These are phyloP conservation scores for Thelonectria olida DNA, from an alignment of 2,329 filamentous ascomycete genomes.

Conservation along the genomic window DNA sequence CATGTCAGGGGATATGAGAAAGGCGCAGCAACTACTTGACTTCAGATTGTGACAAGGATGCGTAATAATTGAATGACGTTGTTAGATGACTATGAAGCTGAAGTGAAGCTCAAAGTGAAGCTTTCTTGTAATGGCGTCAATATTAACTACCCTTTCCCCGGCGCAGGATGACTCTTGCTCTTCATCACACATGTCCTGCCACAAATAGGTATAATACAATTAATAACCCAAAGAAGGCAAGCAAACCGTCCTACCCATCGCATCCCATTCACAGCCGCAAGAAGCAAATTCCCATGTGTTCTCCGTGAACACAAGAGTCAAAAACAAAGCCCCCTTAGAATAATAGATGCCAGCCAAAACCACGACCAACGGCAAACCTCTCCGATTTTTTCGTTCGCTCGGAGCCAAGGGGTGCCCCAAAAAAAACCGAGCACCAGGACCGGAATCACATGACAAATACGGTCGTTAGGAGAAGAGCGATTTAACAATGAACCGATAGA, in stretches of 20 bases:
- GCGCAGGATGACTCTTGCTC: neutral
- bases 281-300: no score
- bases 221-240: neutral
- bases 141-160: conserved; percentile 6
- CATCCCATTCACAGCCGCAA: neutral
- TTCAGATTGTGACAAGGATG: neutral
- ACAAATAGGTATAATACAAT: conserved; percentile 19
- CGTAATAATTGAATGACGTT: neutral
- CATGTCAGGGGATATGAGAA: neutral
- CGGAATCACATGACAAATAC: no score
- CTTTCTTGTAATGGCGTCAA: neutral
- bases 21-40: neutral
- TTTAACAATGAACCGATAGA: neutral
- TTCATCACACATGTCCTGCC: conserved; percentile 10
- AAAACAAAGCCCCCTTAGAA: no score
- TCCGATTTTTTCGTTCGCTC: no score
- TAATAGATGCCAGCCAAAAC: no score
- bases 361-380: no score
- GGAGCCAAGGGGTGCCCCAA: no score
- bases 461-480: no score
- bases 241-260: neutral
- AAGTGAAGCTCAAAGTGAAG: no score
- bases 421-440: no score
- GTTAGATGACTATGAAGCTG: neutral
- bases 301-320: neutral